phyloP scores from a whole-genome alignment of 2,329 filamentous ascomycete species.

The Didymella lethalis region DNA sequence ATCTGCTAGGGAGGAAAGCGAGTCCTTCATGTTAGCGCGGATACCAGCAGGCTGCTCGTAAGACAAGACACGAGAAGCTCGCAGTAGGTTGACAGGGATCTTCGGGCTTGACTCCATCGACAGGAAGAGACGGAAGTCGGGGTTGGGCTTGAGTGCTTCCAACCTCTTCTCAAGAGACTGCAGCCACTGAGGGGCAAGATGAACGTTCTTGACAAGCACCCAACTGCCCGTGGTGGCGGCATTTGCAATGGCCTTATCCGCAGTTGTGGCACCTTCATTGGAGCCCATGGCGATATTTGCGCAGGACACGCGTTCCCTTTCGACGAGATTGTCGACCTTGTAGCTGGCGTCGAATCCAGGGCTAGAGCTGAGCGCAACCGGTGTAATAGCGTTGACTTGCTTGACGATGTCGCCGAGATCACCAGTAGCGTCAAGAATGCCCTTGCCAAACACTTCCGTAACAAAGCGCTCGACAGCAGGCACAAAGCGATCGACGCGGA shows the following conservation, averaged over 20 bases:
- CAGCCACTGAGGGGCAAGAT: slow-evolving; percentile 93
- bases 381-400: slow-evolving; percentile 82
- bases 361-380: slow-evolving; percentile 90
- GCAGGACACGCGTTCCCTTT: slow-evolving; percentile 80
- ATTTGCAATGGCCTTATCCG: slow-evolving; percentile 93
- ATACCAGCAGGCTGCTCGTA: slow-evolving; percentile 98
- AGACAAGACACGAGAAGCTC: slow-evolving; percentile 92
- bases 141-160: slow-evolving; percentile 91
- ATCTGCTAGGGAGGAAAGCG: slow-evolving; percentile 80
- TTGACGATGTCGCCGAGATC: slow-evolving; percentile 86
- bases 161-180: slow-evolving; percentile 97
- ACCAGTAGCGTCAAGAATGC: slow-evolving; percentile 82
- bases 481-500: slow-evolving; percentile 94
- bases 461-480: slow-evolving; percentile 93
- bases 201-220: slow-evolving; percentile 99
- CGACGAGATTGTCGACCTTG: slow-evolving; percentile 95
- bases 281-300: slow-evolving; percentile 99
- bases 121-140: slow-evolving; percentile 92
- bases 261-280: slow-evolving; percentile 88
- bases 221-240: slow-evolving; percentile 91
- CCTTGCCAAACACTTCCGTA: slow-evolving; percentile 80
- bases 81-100: slow-evolving; percentile 94
- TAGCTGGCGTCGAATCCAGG: slow-evolving; percentile 98
- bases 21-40: slow-evolving; percentile 98
- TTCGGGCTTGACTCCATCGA: slow-evolving; percentile 98